Percentiles rank a stretch among this genome's conserved stretches.
Conservation (phyloP, 2,329 filamentous ascomycete species). For the Corinectria fuckeliana region DNA sequence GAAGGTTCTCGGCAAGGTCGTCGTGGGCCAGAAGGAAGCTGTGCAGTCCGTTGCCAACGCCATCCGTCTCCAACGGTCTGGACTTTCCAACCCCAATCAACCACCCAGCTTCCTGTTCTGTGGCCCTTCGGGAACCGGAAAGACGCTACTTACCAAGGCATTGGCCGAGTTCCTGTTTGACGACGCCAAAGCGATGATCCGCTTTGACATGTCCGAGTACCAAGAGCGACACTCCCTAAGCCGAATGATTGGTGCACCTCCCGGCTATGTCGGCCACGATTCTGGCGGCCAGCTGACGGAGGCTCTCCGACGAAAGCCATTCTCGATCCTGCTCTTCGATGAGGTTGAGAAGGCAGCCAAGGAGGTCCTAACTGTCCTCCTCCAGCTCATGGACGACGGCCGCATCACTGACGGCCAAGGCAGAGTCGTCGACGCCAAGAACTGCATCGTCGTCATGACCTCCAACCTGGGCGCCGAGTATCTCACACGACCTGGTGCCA, state of each 20-base stretch:
- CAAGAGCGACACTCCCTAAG: constrained; percentile 95
- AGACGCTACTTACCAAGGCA: constrained; percentile 95
- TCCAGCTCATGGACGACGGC: constrained; percentile 99
- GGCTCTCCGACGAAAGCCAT: constrained; percentile 89
- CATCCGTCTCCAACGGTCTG: constrained; percentile 92
- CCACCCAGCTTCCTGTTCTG: constrained; percentile 99
- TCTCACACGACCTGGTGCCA: constrained; percentile 77
- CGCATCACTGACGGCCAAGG: constrained; percentile 98
- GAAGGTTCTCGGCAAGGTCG: constrained; percentile 78
- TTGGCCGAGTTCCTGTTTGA: constrained; percentile 98
- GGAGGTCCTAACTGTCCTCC: constrained; percentile 92
- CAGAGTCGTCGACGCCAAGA: constrained; percentile 90
- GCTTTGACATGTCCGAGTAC: constrained; percentile 99
- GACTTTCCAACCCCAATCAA: constrained; percentile 93
- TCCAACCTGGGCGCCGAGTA: constrained; percentile 96
- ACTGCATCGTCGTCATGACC: constrained; percentile 99
- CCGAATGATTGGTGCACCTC: constrained; percentile 96
- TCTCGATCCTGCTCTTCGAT: constrained; percentile 97
- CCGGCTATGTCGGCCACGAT: constrained; percentile 96
- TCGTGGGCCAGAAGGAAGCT: constrained; percentile 93
- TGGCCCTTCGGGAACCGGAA: constrained; percentile 96
- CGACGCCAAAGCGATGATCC: constrained; percentile 95
- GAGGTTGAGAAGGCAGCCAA: constrained; percentile 99
- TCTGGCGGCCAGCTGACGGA: constrained; percentile 95
- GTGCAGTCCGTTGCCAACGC: constrained; percentile 93